A percentile compares a stretch with the other conserved stretches of the same genome.
Conservation (phyloP, 371 early-diverging fungal genomes). For the Mucor saturninus region DNA sequence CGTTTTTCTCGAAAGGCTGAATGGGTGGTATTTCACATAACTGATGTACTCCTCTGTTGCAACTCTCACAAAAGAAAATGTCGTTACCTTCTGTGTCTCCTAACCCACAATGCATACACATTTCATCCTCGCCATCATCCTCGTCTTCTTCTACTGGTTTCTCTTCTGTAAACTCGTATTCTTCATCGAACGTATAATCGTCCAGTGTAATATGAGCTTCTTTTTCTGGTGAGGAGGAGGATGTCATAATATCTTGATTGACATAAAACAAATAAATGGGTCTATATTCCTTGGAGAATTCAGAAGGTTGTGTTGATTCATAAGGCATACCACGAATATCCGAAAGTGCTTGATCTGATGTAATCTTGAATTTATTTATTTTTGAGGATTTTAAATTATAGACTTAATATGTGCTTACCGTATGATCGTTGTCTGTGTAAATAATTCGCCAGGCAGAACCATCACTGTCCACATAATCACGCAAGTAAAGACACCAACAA, state of each 20-base stretch:
- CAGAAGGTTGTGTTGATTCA: conserved; percentile 1
- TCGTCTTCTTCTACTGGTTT: conserved; percentile 11
- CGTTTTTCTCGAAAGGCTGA: conserved; percentile 35
- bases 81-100: conserved; percentile 42
- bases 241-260: conserved; percentile 25
- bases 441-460: conserved; percentile 46
- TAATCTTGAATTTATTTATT: conserved; percentile 6
- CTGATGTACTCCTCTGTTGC: conserved; percentile 50
- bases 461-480: conserved; percentile 38
- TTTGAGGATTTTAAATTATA: background rate
- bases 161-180: background rate
- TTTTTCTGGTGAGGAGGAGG: background rate
- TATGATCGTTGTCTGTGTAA: conserved; percentile 14
- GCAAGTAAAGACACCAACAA: conserved; percentile 44
- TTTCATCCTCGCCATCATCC: conserved; percentile 28
- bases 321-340: conserved; percentile 24
- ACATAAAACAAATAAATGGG: conserved; percentile 51
- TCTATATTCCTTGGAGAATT: conserved; percentile 31
- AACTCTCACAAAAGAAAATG: conserved; percentile 52
- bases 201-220: conserved; percentile 34
- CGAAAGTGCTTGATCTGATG: conserved; percentile 30
- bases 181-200: conserved; percentile 46
- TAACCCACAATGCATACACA: conserved; percentile 46
- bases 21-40: conserved; percentile 51
- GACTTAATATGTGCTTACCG: background rate